phyloP scores from a whole-genome alignment of 2,329 filamentous ascomycete genomes.

The Epichloe elymi region DNA sequence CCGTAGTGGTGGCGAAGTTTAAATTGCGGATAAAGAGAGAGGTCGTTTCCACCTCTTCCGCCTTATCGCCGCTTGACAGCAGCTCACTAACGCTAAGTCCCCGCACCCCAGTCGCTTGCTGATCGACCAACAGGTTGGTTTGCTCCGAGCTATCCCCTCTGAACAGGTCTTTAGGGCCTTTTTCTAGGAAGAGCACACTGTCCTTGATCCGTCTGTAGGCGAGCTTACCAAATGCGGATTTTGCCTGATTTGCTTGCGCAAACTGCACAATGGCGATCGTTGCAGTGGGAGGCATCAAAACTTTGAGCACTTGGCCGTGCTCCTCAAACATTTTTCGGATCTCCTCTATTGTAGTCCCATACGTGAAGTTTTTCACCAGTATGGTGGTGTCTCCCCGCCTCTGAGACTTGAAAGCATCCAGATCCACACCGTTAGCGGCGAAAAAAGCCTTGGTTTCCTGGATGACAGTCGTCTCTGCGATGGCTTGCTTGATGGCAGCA shows the following conservation, averaged over 20 bases:
- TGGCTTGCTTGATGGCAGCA: conserved; percentile 88
- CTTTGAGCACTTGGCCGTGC: conserved; percentile 65
- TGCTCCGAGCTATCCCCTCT: conserved; percentile 16
- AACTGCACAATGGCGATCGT: conserved; percentile 94
- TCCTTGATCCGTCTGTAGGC: conserved; percentile 87
- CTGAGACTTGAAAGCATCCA: conserved; percentile 78
- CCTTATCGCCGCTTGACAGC: conserved; percentile 41
- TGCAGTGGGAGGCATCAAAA: conserved; percentile 84
- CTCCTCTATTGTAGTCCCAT: conserved; percentile 67
- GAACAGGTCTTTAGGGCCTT: conserved; percentile 78
- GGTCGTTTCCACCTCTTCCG: conserved; percentile 48
- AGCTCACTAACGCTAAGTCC: conserved; percentile 60
- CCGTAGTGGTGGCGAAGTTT: conserved; percentile 77
- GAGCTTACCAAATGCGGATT: conserved; percentile 69
- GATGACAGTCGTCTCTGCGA: conserved; percentile 91
- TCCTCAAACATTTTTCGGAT: conserved; percentile 72
- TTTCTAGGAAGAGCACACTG: conserved; percentile 84
- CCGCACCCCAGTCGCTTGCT: conserved; percentile 29
- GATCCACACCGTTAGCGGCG: conserved; percentile 70
- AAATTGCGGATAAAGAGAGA: conserved; percentile 90
- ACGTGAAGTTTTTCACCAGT: conserved; percentile 89
- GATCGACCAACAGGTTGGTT: conserved; percentile 19
- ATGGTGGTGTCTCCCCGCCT: conserved; percentile 79
- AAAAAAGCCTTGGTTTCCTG: conserved; percentile 95
- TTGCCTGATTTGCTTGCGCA: conserved; percentile 62